These are phyloP conservation scores for Ceratocystis destructans DNA, from an alignment of 2,329 filamentous ascomycete genomes.

Conservation along the genomic window DNA sequence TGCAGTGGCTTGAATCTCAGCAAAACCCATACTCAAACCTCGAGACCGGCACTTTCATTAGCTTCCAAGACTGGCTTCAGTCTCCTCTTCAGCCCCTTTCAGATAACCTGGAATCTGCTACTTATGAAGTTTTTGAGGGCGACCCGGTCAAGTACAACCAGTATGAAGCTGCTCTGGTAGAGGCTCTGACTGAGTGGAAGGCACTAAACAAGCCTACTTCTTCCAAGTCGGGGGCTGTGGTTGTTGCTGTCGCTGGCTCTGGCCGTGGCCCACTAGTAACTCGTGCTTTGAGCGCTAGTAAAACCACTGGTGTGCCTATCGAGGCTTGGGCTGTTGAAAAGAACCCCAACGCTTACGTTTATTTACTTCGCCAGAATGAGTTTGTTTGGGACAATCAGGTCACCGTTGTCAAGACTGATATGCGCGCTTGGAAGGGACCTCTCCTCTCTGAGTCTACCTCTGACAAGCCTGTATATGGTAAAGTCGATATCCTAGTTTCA, in stretches of 20 bases:
- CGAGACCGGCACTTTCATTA: constrained; percentile 39
- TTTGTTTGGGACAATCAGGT: constrained; percentile 68
- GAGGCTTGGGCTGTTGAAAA: constrained; percentile 92
- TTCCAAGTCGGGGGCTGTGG: constrained; percentile 54
- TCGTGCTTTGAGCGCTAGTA: constrained; percentile 67
- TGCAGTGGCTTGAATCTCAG: constrained; percentile 69
- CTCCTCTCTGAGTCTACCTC: constrained; percentile 33
- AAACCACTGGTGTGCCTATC: constrained; percentile 60
- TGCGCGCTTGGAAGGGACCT: constrained; percentile 91
- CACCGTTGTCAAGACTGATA: constrained; percentile 86
- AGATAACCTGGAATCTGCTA: constrained; percentile 92
- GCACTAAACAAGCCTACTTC: constrained; percentile 59
- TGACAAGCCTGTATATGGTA: constrained; percentile 38
- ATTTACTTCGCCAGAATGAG: constrained; percentile 75
- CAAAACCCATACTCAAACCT: constrained; percentile 49
- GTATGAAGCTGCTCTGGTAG: constrained; percentile 74
- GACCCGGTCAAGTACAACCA: constrained; percentile 96
- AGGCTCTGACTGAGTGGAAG: constrained; percentile 70
- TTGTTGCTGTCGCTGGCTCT: constrained; percentile 85
- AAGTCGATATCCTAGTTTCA: constrained; percentile 85
- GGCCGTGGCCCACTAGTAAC: constrained; percentile 87
- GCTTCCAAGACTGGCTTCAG: constrained; percentile 85
- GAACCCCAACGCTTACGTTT: constrained; percentile 93
- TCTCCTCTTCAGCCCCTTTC: constrained; percentile 87
- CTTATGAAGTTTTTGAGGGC: constrained; percentile 96